Percentiles rank a stretch among this genome's conserved stretches.
phyloP scores from a whole-genome alignment of 1,284 basidiomycete genomes.

The Trichosporon ovoides region DNA sequence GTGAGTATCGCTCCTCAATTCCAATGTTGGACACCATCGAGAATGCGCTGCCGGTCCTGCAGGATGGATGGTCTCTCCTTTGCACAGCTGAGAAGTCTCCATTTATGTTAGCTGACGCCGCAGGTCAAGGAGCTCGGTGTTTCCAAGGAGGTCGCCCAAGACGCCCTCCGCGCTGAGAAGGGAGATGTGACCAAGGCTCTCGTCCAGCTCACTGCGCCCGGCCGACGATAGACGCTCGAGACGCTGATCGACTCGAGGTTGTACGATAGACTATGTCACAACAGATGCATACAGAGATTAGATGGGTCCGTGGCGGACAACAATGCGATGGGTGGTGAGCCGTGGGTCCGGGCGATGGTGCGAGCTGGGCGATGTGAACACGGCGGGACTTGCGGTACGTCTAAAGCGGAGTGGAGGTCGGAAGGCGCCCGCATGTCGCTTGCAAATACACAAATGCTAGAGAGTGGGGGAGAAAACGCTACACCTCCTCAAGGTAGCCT shows the following conservation, averaged over 20 bases:
- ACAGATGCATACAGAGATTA: constrained; percentile 1
- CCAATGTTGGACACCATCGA: too few relatives aligned
- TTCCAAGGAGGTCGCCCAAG: constrained; percentile 31
- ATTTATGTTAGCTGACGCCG: constrained; percentile 4
- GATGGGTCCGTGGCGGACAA: neutral
- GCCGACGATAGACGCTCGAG: constrained; percentile 15
- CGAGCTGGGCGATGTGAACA: neutral
- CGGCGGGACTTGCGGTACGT: too few relatives aligned
- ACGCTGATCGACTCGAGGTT: neutral
- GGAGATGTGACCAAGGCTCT: constrained; percentile 40
- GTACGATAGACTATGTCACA: constrained; percentile 4
- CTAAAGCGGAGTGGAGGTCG: too few relatives aligned
- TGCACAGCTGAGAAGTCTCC: too few relatives aligned
- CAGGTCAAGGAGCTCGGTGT: constrained; percentile 38
- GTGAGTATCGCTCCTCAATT: too few relatives aligned
- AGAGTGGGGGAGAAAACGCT: neutral
- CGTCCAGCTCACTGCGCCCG: constrained; percentile 28
- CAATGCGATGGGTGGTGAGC: neutral
- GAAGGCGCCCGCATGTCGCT: too few relatives aligned
- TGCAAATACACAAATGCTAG: too few relatives aligned
- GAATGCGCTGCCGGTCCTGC: too few relatives aligned
- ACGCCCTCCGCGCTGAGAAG: constrained; percentile 31
- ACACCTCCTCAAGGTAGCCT: constrained; percentile 70
- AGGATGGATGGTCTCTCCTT: too few relatives aligned
- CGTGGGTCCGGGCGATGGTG: neutral